Base-by-base conservation (phyloP, 768 basidiomycete species). In the Galerina sulciceps region DNA sequence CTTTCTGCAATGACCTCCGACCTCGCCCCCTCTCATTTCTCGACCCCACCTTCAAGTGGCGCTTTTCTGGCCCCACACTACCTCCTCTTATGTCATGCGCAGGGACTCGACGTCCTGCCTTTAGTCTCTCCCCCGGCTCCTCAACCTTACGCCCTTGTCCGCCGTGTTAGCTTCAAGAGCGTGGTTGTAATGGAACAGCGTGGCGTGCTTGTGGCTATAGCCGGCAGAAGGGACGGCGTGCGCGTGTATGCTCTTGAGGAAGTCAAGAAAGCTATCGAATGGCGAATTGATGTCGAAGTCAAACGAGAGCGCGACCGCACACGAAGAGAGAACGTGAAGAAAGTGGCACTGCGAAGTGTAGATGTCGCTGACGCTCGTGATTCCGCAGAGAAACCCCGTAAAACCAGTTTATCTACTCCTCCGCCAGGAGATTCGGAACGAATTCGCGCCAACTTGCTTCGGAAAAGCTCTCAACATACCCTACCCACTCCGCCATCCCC, bases 141-240 rank as follows among this genome's bases (percentile, higher is more conserved):
- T 6, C 87, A 88, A 63, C 91, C 93, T 13, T 94, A 93, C 71
- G 87, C 93, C 10, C 81, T 94, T 23, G 87, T 94, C 20, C 85
- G 93, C 18, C 82, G 91, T 54, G 90, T 93, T 51, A 81, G 83
- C 36, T 94, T 94, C 73, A 94, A 93, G 68, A 86, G 83, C 55
- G 88, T 94, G n/a, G 90, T 94, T 0, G 89, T 94, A 13, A 94
- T 94, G 93, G 93, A 94, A 65, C 90, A 94, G 67, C 88, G 93
- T 31, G 93, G 92, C 6, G 91, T 94, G 0, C 76, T 94, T n/a
- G 93, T 94, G 9, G 92, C 93, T 11, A 93, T 94, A 60, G 93
- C 93, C 14, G 93, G 93, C 9, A 79, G 93, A 60, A 77, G 93
- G 64, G 91, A 94, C 61, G 92, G 93, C 3, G 92, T 94, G 43